Evolutionary conservation across 352 stramenopile genomes (phyloP).

Genomic region (Globisporangium recalcitrans): DNA sequence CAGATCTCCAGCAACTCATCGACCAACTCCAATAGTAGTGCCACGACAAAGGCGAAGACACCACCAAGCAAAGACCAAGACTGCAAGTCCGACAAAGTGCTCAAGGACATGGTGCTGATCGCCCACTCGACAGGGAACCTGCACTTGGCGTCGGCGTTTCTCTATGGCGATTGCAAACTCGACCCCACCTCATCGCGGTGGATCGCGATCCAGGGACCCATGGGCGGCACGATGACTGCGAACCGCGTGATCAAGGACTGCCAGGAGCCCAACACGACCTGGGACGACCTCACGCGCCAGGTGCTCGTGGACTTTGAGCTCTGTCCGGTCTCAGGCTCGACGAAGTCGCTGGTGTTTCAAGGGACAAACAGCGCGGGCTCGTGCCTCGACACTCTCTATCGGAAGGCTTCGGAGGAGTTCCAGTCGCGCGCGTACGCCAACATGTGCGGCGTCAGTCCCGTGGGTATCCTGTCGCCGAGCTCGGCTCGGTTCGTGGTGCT

Average conservation of each 20-base stretch:
- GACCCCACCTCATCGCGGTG: slow-evolving; percentile 15
- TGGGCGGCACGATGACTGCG: slow-evolving; percentile 15
- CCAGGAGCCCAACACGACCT: slow-evolving; percentile 8
- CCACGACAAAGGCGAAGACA: too few species aligned
- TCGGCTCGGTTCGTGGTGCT: slow-evolving; percentile 19
- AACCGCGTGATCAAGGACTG: slow-evolving; percentile 13
- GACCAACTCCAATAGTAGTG: background rate
- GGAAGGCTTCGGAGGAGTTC: slow-evolving; percentile 3
- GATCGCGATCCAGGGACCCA: slow-evolving; percentile 24
- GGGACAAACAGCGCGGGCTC: background rate
- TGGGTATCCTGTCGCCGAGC: slow-evolving; percentile 19
- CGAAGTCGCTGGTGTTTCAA: slow-evolving; percentile 1
- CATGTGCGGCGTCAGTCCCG: slow-evolving; percentile 27
- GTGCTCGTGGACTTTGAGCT: slow-evolving; percentile 8
- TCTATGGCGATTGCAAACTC: slow-evolving; percentile 22
- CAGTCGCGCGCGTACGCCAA: slow-evolving; percentile 5
- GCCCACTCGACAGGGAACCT: slow-evolving; percentile 42
- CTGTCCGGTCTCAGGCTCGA: slow-evolving; percentile 9
- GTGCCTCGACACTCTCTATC: slow-evolving; percentile 15
- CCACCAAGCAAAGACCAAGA: background rate
- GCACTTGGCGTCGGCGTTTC: slow-evolving; percentile 21
- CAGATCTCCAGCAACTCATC: background rate
- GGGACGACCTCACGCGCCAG: slow-evolving; percentile 4
- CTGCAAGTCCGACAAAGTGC: background rate
- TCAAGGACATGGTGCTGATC: slow-evolving; percentile 27